These are phyloP conservation scores for Aegilops sharonensis DNA, from an alignment of 176 grass and related monocot species.

Conservation along the genomic window DNA sequence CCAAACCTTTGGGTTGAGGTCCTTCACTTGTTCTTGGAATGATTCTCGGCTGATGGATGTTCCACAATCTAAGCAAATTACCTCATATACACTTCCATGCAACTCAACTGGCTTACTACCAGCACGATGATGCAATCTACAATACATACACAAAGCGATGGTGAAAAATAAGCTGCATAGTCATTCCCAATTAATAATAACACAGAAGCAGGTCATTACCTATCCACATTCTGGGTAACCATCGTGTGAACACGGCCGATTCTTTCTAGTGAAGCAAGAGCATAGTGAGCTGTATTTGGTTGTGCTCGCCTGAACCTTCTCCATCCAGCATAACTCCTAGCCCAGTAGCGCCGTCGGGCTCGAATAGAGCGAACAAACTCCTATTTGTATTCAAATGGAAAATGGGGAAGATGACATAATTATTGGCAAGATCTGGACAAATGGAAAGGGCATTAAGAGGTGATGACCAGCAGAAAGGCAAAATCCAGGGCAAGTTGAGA, in stretches of 20 bases:
- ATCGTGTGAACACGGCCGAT: slow-evolving; percentile 64
- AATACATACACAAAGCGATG: slow-evolving; percentile 30
- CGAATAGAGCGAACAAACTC: slow-evolving; percentile 79
- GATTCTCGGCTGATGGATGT: slow-evolving; percentile 57
- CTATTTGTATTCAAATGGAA: slow-evolving; percentile 43
- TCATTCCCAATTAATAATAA: slow-evolving; percentile 8
- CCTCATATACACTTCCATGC: slow-evolving; percentile 86
- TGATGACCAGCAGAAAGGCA: background rate
- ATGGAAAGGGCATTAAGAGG: background rate
- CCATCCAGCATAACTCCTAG: slow-evolving; percentile 98
- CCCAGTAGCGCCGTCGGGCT: slow-evolving; percentile 78
- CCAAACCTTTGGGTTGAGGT: slow-evolving; percentile 87
- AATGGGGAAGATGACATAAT: slow-evolving; percentile 5
- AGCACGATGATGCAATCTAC: slow-evolving; percentile 85
- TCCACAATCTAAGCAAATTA: slow-evolving; percentile 75
- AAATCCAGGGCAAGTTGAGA: background rate
- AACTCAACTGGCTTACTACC: slow-evolving; percentile 86
- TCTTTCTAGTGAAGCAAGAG: slow-evolving; percentile 80
- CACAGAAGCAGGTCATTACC: slow-evolving; percentile 33
- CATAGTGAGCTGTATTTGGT: slow-evolving; percentile 82
- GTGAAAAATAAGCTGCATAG: slow-evolving; percentile 8
- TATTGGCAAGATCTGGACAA: background rate
- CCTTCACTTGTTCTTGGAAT: slow-evolving; percentile 85
- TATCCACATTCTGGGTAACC: slow-evolving; percentile 98
- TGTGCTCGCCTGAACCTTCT: slow-evolving; percentile 74